phyloP scores from a whole-genome alignment of 73 alveolate species.

The Effrenium voratum region DNA sequence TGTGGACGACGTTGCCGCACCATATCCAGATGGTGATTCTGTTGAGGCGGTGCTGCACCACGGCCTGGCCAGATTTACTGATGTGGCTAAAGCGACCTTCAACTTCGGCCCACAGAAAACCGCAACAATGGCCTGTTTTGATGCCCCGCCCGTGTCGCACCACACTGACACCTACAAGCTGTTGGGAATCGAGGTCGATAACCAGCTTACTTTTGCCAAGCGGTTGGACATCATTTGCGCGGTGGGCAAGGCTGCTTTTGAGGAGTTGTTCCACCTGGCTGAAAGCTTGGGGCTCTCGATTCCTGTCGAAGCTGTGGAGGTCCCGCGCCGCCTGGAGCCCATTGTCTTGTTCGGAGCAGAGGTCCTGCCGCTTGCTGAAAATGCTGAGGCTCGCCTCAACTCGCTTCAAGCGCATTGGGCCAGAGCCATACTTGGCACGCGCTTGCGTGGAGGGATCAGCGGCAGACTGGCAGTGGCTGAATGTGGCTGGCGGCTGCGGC shows the following conservation, averaged over 20 bases:
- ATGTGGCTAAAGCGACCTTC: not conserved
- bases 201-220: not conserved
- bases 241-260: not conserved
- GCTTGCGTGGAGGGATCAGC: not conserved
- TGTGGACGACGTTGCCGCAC: not conserved
- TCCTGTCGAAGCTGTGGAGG: not conserved
- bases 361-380: not conserved
- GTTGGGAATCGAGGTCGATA: not conserved
- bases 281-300: not conserved
- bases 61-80: not conserved
- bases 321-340: not conserved
- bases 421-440: not conserved
- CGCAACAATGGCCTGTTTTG: not conserved
- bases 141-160: not conserved
- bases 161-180: not conserved
- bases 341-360: not conserved
- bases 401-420: slow-evolving; percentile 11
- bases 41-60: not conserved
- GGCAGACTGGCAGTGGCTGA: not conserved
- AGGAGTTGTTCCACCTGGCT: not conserved
- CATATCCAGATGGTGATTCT: not conserved
- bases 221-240: not conserved
- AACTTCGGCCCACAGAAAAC: not conserved
- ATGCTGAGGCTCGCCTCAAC: not conserved
- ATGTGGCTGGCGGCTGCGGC: not conserved